phyloP scores from a whole-genome alignment of 805 yeast species.

The Clavispora phyllophila region DNA sequence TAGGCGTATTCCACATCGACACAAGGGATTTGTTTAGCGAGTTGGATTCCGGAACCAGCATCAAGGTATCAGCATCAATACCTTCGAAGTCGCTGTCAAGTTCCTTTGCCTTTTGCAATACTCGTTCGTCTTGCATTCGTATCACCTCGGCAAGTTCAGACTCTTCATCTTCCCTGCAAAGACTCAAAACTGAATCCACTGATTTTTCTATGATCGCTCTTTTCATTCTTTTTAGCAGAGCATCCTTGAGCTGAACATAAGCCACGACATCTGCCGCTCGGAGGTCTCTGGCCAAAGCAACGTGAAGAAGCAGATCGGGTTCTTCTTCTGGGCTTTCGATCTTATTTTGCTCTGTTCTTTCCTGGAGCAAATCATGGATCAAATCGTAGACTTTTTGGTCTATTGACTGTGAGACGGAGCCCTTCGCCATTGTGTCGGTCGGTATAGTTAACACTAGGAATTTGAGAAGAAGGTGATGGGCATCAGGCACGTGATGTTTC shows the following conservation, averaged over 20 bases:
- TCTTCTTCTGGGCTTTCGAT: slow-evolving; percentile 21
- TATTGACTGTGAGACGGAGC: slow-evolving; percentile 17
- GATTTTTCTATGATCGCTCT: slow-evolving; percentile 57
- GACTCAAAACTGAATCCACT: slow-evolving; percentile 53
- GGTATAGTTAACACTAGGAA: neutral
- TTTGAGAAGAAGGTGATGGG: neutral
- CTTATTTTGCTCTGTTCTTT: slow-evolving; percentile 45
- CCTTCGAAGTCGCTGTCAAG: slow-evolving; percentile 39
- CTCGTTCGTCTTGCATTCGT: slow-evolving; percentile 10
- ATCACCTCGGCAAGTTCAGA: slow-evolving; percentile 45
- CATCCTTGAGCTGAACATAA: slow-evolving; percentile 60
- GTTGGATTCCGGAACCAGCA: slow-evolving; percentile 65
- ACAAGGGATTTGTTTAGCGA: slow-evolving; percentile 74
- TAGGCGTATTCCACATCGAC: slow-evolving; percentile 51
- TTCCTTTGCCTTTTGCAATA: slow-evolving; percentile 17
- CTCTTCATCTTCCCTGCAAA: slow-evolving; percentile 55
- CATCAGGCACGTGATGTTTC: neutral
- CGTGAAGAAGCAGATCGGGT: slow-evolving; percentile 34
- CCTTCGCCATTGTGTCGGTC: slow-evolving; percentile 8
- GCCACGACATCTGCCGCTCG: slow-evolving; percentile 46
- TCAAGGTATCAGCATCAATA: slow-evolving; percentile 42
- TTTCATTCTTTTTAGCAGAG: slow-evolving; percentile 65
- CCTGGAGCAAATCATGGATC: slow-evolving; percentile 55
- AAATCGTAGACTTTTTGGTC: slow-evolving; percentile 56
- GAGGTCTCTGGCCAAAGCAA: slow-evolving; percentile 62